Evolutionary conservation across 805 yeast genomes (phyloP).

Genomic region (Nakazawaea sp.): DNA sequence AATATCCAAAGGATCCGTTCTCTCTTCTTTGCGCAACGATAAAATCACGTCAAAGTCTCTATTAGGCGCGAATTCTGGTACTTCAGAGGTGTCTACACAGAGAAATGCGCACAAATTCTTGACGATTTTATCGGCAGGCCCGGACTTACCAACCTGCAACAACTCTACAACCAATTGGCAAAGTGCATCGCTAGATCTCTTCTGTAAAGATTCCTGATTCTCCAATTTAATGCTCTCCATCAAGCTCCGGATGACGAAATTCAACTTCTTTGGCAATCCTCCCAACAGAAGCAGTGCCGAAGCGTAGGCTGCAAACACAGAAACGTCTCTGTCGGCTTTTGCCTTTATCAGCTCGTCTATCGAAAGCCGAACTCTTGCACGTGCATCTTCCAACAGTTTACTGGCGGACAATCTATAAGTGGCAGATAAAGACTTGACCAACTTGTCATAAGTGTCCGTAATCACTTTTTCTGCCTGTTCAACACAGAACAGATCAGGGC

Average conservation of each 20-base stretch:
- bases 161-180: conserved; percentile 59
- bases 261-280: conserved; percentile 79
- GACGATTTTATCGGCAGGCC: conserved; percentile 81
- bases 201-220: conserved; percentile 57
- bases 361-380: conserved; percentile 56
- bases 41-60: conserved; percentile 50
- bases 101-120: conserved; percentile 88
- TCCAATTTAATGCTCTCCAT: conserved; percentile 91
- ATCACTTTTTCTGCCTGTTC: conserved; percentile 68
- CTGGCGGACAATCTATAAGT: conserved; percentile 64
- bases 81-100: conserved; percentile 94
- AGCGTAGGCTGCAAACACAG: conserved; percentile 71
- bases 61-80: conserved; percentile 81
- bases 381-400: conserved; percentile 73
- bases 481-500: conserved; percentile 85
- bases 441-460: conserved; percentile 56
- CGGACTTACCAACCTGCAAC: conserved; percentile 47
- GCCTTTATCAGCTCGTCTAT: conserved; percentile 61
- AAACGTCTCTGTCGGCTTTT: conserved; percentile 39
- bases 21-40: conserved; percentile 75
- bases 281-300: conserved; percentile 59
- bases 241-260: conserved; percentile 79
- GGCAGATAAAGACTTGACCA: conserved; percentile 57
- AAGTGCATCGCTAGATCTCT: conserved; percentile 63
- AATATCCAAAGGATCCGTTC: conserved; percentile 53